Percentiles rank a stretch among this genome's conserved stretches.
phyloP scores from a whole-genome alignment of 2,329 filamentous ascomycete genomes.

The Drechslera avenae region DNA sequence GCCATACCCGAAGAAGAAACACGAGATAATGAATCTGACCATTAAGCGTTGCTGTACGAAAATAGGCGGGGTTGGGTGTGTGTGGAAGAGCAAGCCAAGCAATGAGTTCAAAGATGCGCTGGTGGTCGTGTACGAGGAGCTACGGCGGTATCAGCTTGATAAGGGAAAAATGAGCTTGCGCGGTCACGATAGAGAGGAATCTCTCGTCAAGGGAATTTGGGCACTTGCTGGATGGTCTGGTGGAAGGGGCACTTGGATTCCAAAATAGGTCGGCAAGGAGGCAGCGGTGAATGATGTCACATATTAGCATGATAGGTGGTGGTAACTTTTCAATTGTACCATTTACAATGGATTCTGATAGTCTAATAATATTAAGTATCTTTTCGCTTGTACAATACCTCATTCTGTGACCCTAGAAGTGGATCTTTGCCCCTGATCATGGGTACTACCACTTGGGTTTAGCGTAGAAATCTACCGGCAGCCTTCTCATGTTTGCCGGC shows the following conservation, averaged over 20 bases:
- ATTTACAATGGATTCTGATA: no score
- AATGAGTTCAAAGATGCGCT: conserved; percentile 33
- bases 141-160: conserved; percentile 31
- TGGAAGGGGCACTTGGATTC: not conserved
- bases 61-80: conserved; percentile 17
- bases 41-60: conserved; percentile 36
- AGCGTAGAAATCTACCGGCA: no score
- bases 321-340: no score
- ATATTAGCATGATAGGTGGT: no score
- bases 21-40: conserved; percentile 35
- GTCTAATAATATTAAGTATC: no score
- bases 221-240: conserved; percentile 47
- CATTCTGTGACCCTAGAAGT: no score
- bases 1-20: conserved; percentile 17
- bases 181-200: conserved; percentile 32
- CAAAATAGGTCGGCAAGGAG: no score
- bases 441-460: no score
- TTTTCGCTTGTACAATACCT: no score
- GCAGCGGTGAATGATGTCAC: no score
- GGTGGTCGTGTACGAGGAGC: conserved; percentile 34
- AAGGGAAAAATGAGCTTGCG: conserved; percentile 33
- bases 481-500: no score
- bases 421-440: no score
- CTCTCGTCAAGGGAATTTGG: conserved; percentile 53
- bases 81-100: conserved; percentile 25